Percentiles rank a stretch among this genome's conserved stretches.
These are phyloP conservation scores for Mycena latifolia DNA, from an alignment of 768 basidiomycete species.

Conservation along the genomic window DNA sequence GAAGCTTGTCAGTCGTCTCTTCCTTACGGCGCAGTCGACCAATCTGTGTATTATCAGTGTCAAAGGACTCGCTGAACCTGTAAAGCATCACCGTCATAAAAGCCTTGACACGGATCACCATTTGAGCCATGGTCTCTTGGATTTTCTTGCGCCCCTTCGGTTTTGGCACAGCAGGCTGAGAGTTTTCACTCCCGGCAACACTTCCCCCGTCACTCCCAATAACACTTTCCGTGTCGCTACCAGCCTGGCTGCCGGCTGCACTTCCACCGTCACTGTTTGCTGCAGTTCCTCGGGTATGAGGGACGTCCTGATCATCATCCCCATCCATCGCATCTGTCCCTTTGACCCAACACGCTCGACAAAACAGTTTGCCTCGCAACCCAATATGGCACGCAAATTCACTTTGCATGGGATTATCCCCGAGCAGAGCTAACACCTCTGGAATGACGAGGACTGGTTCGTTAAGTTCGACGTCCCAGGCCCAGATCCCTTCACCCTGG, in stretches of 20 bases:
- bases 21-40: background rate
- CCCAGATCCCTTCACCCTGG: constrained; percentile 49
- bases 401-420: too few species aligned
- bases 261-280: too few species aligned
- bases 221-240: constrained; percentile 4
- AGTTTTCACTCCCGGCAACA: background rate
- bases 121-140: constrained; percentile 6
- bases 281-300: too few species aligned
- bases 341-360: constrained; percentile 16
- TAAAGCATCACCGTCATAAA: constrained; percentile 11
- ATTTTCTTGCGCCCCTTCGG: background rate
- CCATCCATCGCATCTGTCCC: constrained; percentile 44
- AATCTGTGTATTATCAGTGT: background rate
- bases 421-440: constrained; percentile 47
- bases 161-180: background rate
- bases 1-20: constrained; percentile 25
- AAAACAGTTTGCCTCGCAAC: constrained; percentile 8
- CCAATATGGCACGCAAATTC: constrained; percentile 48
- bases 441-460: constrained; percentile 48
- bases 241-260: too few species aligned
- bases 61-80: too few species aligned
- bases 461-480: constrained; percentile 47
- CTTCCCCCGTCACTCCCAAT: background rate
- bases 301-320: too few species aligned
- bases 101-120: constrained; percentile 2